Conservation (phyloP, 2,329 filamentous ascomycete species). For the Ophiosphaerella korrae region DNA sequence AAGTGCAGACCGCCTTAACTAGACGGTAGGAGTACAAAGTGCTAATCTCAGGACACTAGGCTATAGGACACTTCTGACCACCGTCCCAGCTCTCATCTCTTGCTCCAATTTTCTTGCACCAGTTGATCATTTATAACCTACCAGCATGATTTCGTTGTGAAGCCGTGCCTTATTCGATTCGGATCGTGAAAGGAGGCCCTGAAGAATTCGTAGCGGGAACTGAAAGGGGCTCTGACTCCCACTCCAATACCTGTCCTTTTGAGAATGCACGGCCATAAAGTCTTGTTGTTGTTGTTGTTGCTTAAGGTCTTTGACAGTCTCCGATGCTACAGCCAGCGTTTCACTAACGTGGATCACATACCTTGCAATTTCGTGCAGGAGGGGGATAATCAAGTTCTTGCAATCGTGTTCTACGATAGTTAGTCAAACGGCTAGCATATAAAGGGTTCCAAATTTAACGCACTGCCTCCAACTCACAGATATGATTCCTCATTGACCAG, state of each 20-base stretch:
- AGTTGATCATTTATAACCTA: too few species aligned
- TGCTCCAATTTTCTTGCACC: too few species aligned
- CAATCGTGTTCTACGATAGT: slow-evolving; percentile 13
- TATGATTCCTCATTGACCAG: slow-evolving; percentile 20
- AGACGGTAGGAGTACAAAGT: too few species aligned
- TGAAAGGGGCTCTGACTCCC: slow-evolving; percentile 7
- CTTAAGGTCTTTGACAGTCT: slow-evolving; percentile 12
- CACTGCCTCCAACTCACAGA: slow-evolving; percentile 22
- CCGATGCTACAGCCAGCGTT: slow-evolving; percentile 14
- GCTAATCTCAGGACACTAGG: too few species aligned
- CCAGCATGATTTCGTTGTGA: slow-evolving; percentile 24
- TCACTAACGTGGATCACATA: slow-evolving; percentile 20
- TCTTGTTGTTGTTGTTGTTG: slow-evolving; percentile 12
- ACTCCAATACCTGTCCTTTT: slow-evolving; percentile 8
- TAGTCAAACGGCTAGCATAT: slow-evolving; percentile 1
- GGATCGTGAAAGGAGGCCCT: slow-evolving; percentile 11
- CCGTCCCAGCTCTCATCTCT: too few species aligned
- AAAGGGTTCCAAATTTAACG: slow-evolving; percentile 1
- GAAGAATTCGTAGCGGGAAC: slow-evolving; percentile 16
- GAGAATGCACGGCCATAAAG: too few species aligned
- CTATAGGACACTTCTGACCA: too few species aligned
- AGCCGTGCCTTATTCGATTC: slow-evolving; percentile 19
- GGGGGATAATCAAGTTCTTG: slow-evolving; percentile 15
- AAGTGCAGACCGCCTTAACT: too few species aligned
- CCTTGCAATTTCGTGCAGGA: slow-evolving; percentile 22